Evolutionary conservation across 2,329 filamentous ascomycete species (phyloP).

Genomic region (Ophiocordyceps australis): DNA sequence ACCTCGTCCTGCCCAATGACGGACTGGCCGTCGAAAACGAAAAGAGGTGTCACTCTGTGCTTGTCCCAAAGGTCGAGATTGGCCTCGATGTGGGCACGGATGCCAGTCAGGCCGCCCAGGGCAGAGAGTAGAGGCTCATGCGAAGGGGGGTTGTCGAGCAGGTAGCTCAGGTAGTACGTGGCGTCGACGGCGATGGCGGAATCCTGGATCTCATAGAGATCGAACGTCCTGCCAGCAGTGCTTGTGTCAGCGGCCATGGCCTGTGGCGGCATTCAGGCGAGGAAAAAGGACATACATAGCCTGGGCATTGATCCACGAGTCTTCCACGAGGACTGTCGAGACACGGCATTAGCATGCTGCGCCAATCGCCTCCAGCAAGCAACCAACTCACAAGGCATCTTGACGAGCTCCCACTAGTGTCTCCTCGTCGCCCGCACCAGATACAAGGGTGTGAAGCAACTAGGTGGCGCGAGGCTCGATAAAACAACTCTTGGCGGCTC

Average conservation of each 20-base stretch:
- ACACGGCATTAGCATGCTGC: slow-evolving; percentile 2
- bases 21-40: slow-evolving; percentile 82
- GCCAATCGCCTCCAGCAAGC: background rate
- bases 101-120: slow-evolving; percentile 70
- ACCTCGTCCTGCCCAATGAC: slow-evolving; percentile 59
- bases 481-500: no score
- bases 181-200: slow-evolving; percentile 74
- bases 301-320: slow-evolving; percentile 20
- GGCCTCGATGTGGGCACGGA: slow-evolving; percentile 56
- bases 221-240: slow-evolving; percentile 26
- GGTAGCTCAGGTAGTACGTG: slow-evolving; percentile 66
- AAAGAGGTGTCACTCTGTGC: slow-evolving; percentile 58
- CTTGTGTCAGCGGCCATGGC: slow-evolving; percentile 5
- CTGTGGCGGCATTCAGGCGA: background rate
- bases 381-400: background rate
- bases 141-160: slow-evolving; percentile 51
- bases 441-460: no score
- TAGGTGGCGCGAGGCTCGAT: no score
- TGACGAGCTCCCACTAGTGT: no score
- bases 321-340: slow-evolving; percentile 16
- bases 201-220: slow-evolving; percentile 54
- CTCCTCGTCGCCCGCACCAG: no score
- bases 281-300: slow-evolving; percentile 11
- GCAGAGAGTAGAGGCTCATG: slow-evolving; percentile 83
- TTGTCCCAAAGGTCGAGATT: slow-evolving; percentile 58